Evolutionary conservation across 2,329 filamentous ascomycete species (phyloP).

Genomic region (Fusarium duplospermum): DNA sequence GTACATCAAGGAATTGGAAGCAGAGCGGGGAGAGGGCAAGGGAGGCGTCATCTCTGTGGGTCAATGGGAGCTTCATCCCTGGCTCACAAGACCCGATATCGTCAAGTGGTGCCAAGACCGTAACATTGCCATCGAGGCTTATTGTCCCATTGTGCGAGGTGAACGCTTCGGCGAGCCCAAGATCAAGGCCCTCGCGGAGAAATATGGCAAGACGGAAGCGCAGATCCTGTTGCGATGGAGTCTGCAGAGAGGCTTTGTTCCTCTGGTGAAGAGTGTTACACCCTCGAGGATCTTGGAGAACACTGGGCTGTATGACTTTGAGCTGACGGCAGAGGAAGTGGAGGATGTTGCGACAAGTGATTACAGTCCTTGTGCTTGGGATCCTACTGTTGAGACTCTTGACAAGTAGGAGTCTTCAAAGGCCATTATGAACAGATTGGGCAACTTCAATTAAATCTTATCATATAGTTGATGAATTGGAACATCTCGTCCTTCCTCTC

Average conservation of each 20-base stretch:
- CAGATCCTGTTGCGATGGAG: slow-evolving; percentile 86
- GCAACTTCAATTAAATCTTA: neutral
- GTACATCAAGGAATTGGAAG: slow-evolving; percentile 71
- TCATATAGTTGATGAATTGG: neutral
- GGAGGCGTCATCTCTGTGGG: slow-evolving; percentile 83
- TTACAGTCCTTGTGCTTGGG: slow-evolving; percentile 68
- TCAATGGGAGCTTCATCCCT: slow-evolving; percentile 92
- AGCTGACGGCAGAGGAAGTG: slow-evolving; percentile 65
- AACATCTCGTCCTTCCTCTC: neutral
- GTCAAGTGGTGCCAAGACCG: slow-evolving; percentile 78
- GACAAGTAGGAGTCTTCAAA: slow-evolving; percentile 49
- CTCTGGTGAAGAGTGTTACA: slow-evolving; percentile 79
- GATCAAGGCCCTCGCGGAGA: slow-evolving; percentile 73
- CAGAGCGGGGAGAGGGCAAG: slow-evolving; percentile 69
- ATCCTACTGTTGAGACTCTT: slow-evolving; percentile 62
- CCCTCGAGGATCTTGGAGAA: slow-evolving; percentile 75
- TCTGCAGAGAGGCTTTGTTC: slow-evolving; percentile 80
- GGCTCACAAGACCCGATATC: slow-evolving; percentile 84
- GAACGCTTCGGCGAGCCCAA: slow-evolving; percentile 77
- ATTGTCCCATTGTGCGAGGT: slow-evolving; percentile 72
- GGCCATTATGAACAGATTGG: neutral
- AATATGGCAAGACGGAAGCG: slow-evolving; percentile 78
- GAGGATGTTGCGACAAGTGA: slow-evolving; percentile 61
- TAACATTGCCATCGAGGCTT: slow-evolving; percentile 72
- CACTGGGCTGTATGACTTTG: slow-evolving; percentile 65